Percentiles rank a stretch among this genome's conserved stretches.
Conservation (phyloP, 2,329 filamentous ascomycete species). For the Apiospora kogelbergensis region DNA sequence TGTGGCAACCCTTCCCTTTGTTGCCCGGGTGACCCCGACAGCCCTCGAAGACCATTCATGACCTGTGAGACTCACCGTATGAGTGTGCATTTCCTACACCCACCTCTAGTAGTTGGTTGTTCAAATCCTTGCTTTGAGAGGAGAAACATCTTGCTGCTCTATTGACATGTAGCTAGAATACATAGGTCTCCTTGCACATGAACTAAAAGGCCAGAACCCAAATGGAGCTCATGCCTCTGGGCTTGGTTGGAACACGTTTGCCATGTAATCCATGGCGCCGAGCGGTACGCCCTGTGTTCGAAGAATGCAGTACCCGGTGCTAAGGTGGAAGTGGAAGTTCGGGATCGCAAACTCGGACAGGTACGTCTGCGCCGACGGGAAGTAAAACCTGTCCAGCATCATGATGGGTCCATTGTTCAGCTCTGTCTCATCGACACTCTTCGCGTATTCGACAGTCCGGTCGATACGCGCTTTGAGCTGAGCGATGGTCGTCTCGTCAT, state of each 20-base stretch:
- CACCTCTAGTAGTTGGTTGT: too few species aligned
- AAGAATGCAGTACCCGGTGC: conserved; percentile 51
- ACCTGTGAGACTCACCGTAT: too few species aligned
- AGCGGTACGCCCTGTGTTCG: conserved; percentile 52
- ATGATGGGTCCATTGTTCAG: conserved; percentile 44
- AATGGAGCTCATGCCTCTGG: not conserved
- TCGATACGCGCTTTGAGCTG: conserved; percentile 48
- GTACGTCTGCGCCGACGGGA: conserved; percentile 31
- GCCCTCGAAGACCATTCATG: too few species aligned
- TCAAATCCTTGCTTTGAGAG: too few species aligned
- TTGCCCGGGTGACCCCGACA: not conserved
- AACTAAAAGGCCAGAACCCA: not conserved
- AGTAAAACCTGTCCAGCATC: conserved; percentile 25
- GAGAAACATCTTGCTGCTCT: not conserved
- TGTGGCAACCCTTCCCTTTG: too few species aligned
- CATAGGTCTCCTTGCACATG: too few species aligned
- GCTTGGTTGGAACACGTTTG: not conserved
- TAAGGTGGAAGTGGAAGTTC: conserved; percentile 58
- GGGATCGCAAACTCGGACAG: conserved; percentile 43
- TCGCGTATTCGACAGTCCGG: conserved; percentile 45
- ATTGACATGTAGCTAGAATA: not conserved
- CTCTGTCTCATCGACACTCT: conserved; percentile 38
- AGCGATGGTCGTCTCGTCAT: conserved; percentile 45
- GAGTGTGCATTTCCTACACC: too few species aligned
- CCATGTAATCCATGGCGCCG: conserved; percentile 51